phyloP scores from a whole-genome alignment of 352 stramenopile genomes.

The Globisporangium ultimum region DNA sequence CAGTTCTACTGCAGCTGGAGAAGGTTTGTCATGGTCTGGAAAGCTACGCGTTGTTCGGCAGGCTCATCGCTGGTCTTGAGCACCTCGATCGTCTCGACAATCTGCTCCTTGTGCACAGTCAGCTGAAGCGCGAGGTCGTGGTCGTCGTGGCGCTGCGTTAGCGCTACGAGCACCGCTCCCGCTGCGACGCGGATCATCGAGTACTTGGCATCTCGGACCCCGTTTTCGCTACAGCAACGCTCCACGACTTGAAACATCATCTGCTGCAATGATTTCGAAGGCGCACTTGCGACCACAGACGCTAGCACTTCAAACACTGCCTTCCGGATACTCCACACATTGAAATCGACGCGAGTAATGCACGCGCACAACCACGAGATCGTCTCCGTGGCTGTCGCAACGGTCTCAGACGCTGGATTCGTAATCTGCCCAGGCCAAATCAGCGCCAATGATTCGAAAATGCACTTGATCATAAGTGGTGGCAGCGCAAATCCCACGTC shows the following conservation, averaged over 20 bases:
- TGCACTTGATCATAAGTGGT: slow-evolving; percentile 67
- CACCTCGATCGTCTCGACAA: slow-evolving; percentile 35
- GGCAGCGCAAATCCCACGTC: slow-evolving; percentile 22
- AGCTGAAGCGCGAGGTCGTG: slow-evolving; percentile 38
- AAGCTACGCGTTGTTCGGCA: slow-evolving; percentile 57
- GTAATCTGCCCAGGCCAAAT: slow-evolving; percentile 28
- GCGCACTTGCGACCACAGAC: slow-evolving; percentile 30
- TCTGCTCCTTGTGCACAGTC: slow-evolving; percentile 44
- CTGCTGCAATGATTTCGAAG: slow-evolving; percentile 17
- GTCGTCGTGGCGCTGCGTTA: slow-evolving; percentile 33
- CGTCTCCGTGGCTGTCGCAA: slow-evolving; percentile 20
- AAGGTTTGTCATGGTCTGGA: slow-evolving; percentile 41
- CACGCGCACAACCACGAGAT: slow-evolving; percentile 52
- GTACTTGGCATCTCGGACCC: slow-evolving; percentile 67
- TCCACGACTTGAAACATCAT: slow-evolving; percentile 35
- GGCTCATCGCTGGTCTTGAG: slow-evolving; percentile 54
- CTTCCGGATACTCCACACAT: slow-evolving; percentile 68
- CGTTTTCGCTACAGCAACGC: slow-evolving; percentile 45
- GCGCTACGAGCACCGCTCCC: slow-evolving; percentile 36
- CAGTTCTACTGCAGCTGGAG: slow-evolving; percentile 19
- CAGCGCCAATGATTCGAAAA: slow-evolving; percentile 58
- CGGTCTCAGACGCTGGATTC: neutral
- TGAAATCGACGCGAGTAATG: slow-evolving; percentile 30
- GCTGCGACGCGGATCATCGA: slow-evolving; percentile 66
- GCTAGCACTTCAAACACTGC: slow-evolving; percentile 44